phyloP scores from a whole-genome alignment of 2,329 filamentous ascomycete species.

The Geosmithia flava region DNA sequence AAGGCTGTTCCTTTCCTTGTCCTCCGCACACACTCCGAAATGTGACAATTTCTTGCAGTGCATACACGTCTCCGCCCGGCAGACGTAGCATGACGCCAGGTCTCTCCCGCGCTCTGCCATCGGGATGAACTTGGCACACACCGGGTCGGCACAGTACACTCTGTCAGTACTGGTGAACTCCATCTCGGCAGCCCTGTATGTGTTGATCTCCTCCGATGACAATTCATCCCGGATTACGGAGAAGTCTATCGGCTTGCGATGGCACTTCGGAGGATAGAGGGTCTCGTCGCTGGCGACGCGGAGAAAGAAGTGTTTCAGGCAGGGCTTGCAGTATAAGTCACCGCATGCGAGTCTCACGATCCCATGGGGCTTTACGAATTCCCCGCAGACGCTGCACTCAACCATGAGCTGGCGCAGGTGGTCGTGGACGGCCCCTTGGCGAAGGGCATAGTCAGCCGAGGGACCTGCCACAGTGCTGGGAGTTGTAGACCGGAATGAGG shows the following conservation, averaged over 20 bases:
- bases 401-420: neutral
- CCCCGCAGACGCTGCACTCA: slow-evolving; percentile 1
- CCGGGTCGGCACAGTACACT: slow-evolving; percentile 3
- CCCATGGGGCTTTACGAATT: neutral
- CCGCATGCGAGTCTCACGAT: slow-evolving; percentile 1
- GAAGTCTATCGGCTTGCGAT: slow-evolving; percentile 2
- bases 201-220: slow-evolving; percentile 2
- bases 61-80: slow-evolving; percentile 2
- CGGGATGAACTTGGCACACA: slow-evolving; percentile 3
- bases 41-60: slow-evolving; percentile 2
- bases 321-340: slow-evolving; percentile 4
- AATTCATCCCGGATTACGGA: slow-evolving; percentile 3
- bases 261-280: slow-evolving; percentile 5
- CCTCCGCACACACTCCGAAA: slow-evolving; percentile 1
- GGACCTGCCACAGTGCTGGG: slow-evolving; percentile 2
- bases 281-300: slow-evolving; percentile 3
- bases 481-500: neutral
- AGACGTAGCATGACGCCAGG: slow-evolving; percentile 1
- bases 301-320: slow-evolving; percentile 4
- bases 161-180: slow-evolving; percentile 3
- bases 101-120: slow-evolving; percentile 2
- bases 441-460: neutral
- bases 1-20: slow-evolving; percentile 2
- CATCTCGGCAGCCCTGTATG: slow-evolving; percentile 2
- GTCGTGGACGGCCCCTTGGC: neutral